Base-by-base conservation (phyloP, 2,329 filamentous ascomycete genomes). In the Shiraia sp. region DNA sequence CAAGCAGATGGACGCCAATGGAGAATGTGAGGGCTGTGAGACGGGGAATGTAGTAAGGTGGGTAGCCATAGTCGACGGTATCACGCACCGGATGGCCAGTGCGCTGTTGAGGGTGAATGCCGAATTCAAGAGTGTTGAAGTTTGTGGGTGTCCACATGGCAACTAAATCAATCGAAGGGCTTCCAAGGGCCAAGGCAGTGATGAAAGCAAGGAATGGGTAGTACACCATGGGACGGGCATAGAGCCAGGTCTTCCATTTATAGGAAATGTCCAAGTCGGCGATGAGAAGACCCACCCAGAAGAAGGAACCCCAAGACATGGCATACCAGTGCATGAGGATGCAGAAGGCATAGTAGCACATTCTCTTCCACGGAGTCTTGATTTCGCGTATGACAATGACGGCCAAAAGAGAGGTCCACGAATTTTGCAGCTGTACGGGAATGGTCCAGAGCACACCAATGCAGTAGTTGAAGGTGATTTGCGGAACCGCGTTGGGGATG, bases 391-490 rank as follows among this genome's bases (percentile, higher is more conserved):
- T 58, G 30, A 75, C 51, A 17, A 75, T 62, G 5, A 69, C 57
- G 14, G 57, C 70, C 7, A 73, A 52, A 4, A 75, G 53, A 2
- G 66, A 64, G 12, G 65, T 50, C 63, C 72, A 74, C 5, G 70
- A 67, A 33, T 67, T 71, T 47, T 74, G 72, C 2, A 74, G 56
- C 43, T 72, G 70, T 1, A 75, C 70, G 0, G 72, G 70, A 17
- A 75, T 72, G 1, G 71, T 74, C 72, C 72, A 75, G 1, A 75
- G 57, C 12, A 74, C 71, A 49, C 72, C 71, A 1, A 72, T 72
- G 42, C 72, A 74, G 53, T 73, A 74, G 45, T 74, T 70, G 51
- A 62, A 68, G 16, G 68, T 72, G 31, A 75, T 66, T 32, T 70
- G 64, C 1, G 72, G 72, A 12, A 68, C 69, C 5, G 68, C 70